Percentiles rank a stretch among this genome's conserved stretches.
phyloP scores from a whole-genome alignment of 2,329 filamentous ascomycete genomes.

The Zymoseptoria ardabiliae region DNA sequence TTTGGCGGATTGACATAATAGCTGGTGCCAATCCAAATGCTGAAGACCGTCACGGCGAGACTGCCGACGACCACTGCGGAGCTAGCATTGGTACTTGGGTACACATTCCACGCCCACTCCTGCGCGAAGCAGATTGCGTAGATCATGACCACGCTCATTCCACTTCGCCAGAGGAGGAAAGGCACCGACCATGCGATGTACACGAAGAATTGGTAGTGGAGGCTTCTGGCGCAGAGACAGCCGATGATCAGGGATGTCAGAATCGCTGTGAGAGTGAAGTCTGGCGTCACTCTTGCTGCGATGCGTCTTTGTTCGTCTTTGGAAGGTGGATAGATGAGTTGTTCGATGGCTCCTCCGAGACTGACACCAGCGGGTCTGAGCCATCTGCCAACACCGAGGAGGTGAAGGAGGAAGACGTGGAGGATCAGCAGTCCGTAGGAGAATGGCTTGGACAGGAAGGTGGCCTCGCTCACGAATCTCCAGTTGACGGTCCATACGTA shows the following conservation, averaged over 20 bases:
- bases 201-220: slow-evolving; percentile 94
- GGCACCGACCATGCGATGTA: slow-evolving; percentile 87
- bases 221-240: slow-evolving; percentile 74
- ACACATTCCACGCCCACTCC: slow-evolving; percentile 92
- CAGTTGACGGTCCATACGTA: slow-evolving; percentile 99
- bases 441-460: slow-evolving; percentile 67
- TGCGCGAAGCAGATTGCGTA: slow-evolving; percentile 67
- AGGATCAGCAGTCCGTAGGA: slow-evolving; percentile 57
- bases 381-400: slow-evolving; percentile 65
- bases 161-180: slow-evolving; percentile 75
- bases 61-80: slow-evolving; percentile 62
- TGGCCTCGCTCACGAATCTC: slow-evolving; percentile 82
- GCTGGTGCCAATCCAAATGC: slow-evolving; percentile 44
- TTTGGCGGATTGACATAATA: slow-evolving; percentile 1
- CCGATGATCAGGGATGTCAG: slow-evolving; percentile 71
- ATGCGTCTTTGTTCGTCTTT: slow-evolving; percentile 50
- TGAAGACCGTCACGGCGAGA: slow-evolving; percentile 58
- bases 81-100: slow-evolving; percentile 66
- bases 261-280: slow-evolving; percentile 69
- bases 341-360: slow-evolving; percentile 47
- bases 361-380: slow-evolving; percentile 58
- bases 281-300: slow-evolving; percentile 54
- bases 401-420: slow-evolving; percentile 58
- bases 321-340: slow-evolving; percentile 40
- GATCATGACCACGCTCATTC: slow-evolving; percentile 59